Conservation (phyloP, 441 rosid species). For the Populus hybrid region DNA sequence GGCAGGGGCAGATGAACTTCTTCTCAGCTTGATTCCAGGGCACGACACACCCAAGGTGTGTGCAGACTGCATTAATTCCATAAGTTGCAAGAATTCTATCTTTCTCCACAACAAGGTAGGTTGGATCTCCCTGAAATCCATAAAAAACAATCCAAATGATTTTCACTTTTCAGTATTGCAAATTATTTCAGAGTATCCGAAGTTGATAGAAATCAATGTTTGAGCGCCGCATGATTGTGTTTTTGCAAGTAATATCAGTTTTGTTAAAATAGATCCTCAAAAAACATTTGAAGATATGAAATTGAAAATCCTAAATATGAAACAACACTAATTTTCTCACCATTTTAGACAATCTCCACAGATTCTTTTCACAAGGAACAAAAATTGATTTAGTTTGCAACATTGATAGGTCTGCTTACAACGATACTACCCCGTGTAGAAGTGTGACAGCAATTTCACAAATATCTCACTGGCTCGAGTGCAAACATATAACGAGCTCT, state of each 20-base stretch:
- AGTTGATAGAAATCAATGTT: not conserved
- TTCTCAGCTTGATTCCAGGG: conserved; percentile 90
- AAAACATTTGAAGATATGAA: not conserved
- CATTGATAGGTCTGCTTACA: not conserved
- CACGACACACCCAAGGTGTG: conserved; percentile 97
- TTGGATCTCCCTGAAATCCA: conserved; percentile 80
- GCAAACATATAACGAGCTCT: no score
- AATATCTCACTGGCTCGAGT: not conserved
- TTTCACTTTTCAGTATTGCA: not conserved
- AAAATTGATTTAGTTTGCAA: no score
- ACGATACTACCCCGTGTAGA: not conserved
- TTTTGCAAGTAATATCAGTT: not conserved
- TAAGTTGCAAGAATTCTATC: conserved; percentile 80
- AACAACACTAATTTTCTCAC: not conserved
- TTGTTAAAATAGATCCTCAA: not conserved
- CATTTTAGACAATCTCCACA: not conserved
- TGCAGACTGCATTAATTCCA: conserved; percentile 88
- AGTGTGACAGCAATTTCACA: not conserved
- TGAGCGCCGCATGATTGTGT: not conserved
- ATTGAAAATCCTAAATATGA: not conserved
- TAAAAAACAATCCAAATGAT: not conserved
- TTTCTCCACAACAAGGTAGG: conserved; percentile 94
- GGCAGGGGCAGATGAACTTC: conserved; percentile 97
- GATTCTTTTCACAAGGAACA: not conserved
- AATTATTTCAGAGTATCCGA: not conserved